Evolutionary conservation across 176 grass and related monocot genomes (phyloP).

Genomic region (Hordeum marinum): DNA sequence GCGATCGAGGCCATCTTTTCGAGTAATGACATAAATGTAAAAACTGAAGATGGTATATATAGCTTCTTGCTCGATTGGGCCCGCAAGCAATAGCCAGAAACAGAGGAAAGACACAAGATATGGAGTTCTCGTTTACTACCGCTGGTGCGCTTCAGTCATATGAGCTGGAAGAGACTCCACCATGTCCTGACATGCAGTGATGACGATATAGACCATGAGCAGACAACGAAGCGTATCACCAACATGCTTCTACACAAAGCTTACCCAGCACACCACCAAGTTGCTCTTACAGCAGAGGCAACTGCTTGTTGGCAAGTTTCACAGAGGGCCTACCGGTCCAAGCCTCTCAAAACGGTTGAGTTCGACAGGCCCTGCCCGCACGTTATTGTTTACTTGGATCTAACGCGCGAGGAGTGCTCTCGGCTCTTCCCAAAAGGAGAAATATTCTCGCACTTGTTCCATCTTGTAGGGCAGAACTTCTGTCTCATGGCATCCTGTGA

Average conservation of each 20-base stretch:
- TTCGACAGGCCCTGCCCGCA: conserved; percentile 68
- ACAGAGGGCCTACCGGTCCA: conserved; percentile 56
- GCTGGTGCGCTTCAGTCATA: conserved; percentile 42
- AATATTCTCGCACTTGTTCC: conserved; percentile 66
- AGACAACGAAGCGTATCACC: conserved; percentile 51
- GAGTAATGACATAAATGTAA: conserved; percentile 71
- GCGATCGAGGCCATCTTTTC: conserved; percentile 68
- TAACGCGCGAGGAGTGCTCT: conserved; percentile 67
- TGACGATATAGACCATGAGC: conserved; percentile 59
- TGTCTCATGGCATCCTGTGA: conserved; percentile 75
- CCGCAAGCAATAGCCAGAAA: conserved; percentile 45
- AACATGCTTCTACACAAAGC: conserved; percentile 76
- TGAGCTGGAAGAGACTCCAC: conserved; percentile 64
- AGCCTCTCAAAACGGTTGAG: conserved; percentile 66
- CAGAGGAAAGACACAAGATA: conserved; percentile 54
- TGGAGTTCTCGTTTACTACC: too few species aligned
- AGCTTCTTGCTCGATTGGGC: conserved; percentile 71
- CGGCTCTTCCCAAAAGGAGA: conserved; percentile 39
- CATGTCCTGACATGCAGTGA: conserved; percentile 48
- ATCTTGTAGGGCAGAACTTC: conserved; percentile 67
- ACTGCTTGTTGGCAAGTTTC: too few species aligned
- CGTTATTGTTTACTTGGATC: conserved; percentile 72
- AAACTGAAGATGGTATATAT: conserved; percentile 72
- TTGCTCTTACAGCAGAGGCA: too few species aligned
- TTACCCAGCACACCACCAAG: conserved; percentile 9